Base-by-base conservation (phyloP, 495 filamentous ascomycete genomes). In the Hypoxylon fuscum region DNA sequence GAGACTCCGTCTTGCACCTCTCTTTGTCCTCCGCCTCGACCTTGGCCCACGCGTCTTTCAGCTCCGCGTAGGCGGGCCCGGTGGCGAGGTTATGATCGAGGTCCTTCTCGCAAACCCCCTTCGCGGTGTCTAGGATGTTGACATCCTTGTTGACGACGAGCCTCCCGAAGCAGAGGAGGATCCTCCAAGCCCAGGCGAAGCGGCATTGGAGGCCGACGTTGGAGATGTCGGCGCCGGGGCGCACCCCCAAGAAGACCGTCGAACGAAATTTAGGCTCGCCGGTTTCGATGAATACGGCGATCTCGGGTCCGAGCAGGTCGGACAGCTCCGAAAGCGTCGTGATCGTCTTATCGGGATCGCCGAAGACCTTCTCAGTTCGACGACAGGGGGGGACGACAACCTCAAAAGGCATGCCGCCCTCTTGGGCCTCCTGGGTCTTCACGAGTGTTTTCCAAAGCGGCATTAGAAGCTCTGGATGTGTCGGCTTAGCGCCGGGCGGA, bases 381-480 rank as follows among this genome's bases (percentile, higher is more conserved):
- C 27, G 4, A 34, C 3, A 48, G 14, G 14, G 9, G 1, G 27
- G 27, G 1, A 48, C 3, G 14, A n/a, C 9, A 11, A 48, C 34
- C 44, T 48, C 27, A 17, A 48, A 48, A 34, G 44, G 44, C 11
- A 14, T 9, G 11, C 27, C 25, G n/a, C 44, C 44, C 23, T 21
- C 29, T 2, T 8, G 6, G 15, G 20, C 17, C 15, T 34, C 14
- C 14, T 34, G n/a, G n/a, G n/a, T 27, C 21, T n/a, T 8, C 43
- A 46, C 29, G 12, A 48, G 4, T 12, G 5, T 48, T 8, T 20
- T 20, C 44, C 27, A 48, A 17, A 34, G 11, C 12, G 22, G 3
- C 23, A 29, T 46, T 7, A 46, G 11, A 5, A 46, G 1, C 12
- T 27, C 43, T 5, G 12, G 11, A n/a, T 25, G 8, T 2, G 43